Percentiles rank a stretch among this genome's conserved stretches.
These are phyloP conservation scores for Xylariales sp. DNA, from an alignment of 2,329 filamentous ascomycete genomes.

Conservation along the genomic window DNA sequence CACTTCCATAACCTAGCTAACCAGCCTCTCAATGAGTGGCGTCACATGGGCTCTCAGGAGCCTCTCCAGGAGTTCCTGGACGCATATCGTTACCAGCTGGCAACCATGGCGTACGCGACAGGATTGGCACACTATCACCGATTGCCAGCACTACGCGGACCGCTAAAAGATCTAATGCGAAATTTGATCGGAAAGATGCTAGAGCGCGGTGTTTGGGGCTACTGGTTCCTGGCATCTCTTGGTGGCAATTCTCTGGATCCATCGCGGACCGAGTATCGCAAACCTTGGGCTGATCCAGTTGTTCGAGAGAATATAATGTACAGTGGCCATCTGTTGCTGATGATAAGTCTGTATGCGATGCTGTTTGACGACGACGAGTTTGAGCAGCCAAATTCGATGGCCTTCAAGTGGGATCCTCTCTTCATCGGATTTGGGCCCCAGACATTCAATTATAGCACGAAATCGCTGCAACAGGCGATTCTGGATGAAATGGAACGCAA, in stretches of 20 bases:
- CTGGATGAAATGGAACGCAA: constrained; percentile 31
- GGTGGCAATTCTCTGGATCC: constrained; percentile 28
- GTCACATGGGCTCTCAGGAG: neutral
- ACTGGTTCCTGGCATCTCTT: constrained; percentile 35
- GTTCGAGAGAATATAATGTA: constrained; percentile 38
- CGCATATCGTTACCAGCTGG: constrained; percentile 33
- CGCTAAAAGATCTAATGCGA: constrained; percentile 28
- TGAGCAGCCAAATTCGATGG: constrained; percentile 24
- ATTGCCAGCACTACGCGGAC: constrained; percentile 25
- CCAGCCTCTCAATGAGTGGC: neutral
- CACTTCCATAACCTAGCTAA: neutral
- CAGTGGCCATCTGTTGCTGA: constrained; percentile 32
- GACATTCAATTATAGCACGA: constrained; percentile 27
- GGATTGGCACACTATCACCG: constrained; percentile 33
- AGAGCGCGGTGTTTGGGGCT: constrained; percentile 34
- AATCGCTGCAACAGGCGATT: no score
- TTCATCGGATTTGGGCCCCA: constrained; percentile 32
- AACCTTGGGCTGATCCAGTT: constrained; percentile 36
- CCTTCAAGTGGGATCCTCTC: constrained; percentile 33
- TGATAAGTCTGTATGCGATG: constrained; percentile 34
- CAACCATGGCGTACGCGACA: constrained; percentile 33
- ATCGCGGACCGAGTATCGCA: constrained; percentile 29
- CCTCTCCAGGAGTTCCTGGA: constrained; percentile 26
- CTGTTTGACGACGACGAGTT: constrained; percentile 35
- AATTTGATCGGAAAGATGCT: constrained; percentile 34